Conservation (phyloP, 116 monocot species). For the Dioscorea cayenensis region DNA sequence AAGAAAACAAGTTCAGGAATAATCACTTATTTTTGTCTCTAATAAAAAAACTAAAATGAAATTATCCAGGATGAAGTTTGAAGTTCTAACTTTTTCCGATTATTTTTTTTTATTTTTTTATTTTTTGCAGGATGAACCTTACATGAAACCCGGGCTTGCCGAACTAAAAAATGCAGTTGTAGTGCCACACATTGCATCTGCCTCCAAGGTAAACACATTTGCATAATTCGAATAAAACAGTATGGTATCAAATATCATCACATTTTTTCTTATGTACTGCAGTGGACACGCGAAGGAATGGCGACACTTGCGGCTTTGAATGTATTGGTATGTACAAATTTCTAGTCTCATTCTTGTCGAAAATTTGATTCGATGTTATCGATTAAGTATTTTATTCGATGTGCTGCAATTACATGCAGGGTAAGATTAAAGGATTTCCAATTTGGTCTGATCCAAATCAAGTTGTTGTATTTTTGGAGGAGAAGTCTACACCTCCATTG, state of each 20-base stretch:
- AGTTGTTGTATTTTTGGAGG: constrained; percentile 71
- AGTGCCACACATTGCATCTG: constrained; percentile 95
- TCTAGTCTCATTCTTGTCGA: neutral
- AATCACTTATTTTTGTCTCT: too few relatives aligned
- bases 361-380: neutral
- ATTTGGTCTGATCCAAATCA: constrained; percentile 68
- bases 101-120: too few relatives aligned
- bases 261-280: constrained; percentile 2
- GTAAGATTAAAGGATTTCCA: constrained; percentile 87
- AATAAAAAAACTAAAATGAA: too few relatives aligned
- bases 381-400: neutral
- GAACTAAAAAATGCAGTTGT: constrained; percentile 82
- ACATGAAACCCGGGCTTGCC: constrained; percentile 95
- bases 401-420: constrained; percentile 25
- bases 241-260: neutral
- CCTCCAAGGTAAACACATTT: constrained; percentile 63
- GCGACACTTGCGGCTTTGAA: constrained; percentile 91
- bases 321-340: constrained; percentile 51
- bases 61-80: too few relatives aligned
- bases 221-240: neutral
- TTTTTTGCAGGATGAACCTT: constrained; percentile 77
- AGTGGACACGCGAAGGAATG: constrained; percentile 99
- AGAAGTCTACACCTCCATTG: constrained; percentile 52
- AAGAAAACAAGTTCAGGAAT: too few relatives aligned
- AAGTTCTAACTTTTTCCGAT: neutral